Percentiles rank a stretch among this genome's conserved stretches.
phyloP scores from a whole-genome alignment of 768 basidiomycete genomes.

The Hericium coralloides region DNA sequence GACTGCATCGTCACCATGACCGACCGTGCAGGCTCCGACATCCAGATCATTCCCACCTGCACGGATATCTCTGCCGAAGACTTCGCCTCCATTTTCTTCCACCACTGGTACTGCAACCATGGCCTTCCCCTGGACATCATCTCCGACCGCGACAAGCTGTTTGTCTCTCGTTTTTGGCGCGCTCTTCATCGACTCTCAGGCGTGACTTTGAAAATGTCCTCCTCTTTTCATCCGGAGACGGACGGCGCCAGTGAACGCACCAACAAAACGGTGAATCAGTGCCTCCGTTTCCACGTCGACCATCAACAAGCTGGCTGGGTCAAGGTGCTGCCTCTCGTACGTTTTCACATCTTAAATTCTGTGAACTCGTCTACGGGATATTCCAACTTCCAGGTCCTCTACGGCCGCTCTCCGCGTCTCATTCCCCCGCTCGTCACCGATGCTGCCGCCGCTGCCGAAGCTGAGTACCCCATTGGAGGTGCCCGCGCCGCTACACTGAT shows the following conservation, averaged over 20 bases:
- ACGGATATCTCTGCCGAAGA: slow-evolving; percentile 11
- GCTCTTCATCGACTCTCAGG: slow-evolving; percentile 19
- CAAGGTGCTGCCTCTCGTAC: slow-evolving; percentile 9
- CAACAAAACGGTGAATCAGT: slow-evolving; percentile 20
- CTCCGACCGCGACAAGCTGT: slow-evolving; percentile 11
- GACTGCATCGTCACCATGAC: slow-evolving; percentile 21
- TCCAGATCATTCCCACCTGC: slow-evolving; percentile 2
- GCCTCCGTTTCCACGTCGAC: slow-evolving; percentile 15
- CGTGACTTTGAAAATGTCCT: slow-evolving; percentile 22
- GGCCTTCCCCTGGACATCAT: slow-evolving; percentile 20
- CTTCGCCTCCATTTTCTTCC: slow-evolving; percentile 17
- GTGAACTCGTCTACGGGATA: slow-evolving; percentile 17
- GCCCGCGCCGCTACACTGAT: not conserved
- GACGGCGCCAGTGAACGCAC: slow-evolving; percentile 25
- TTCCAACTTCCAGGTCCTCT: slow-evolving; percentile 14
- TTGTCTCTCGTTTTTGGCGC: slow-evolving; percentile 28
- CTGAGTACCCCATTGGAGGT: not conserved
- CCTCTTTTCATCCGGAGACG: slow-evolving; percentile 29
- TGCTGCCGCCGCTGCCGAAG: not conserved
- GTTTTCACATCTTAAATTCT: slow-evolving; percentile 20
- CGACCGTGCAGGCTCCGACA: slow-evolving; percentile 12
- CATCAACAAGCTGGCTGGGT: slow-evolving; percentile 16
- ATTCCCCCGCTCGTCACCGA: slow-evolving; percentile 11
- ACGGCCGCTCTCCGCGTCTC: slow-evolving; percentile 10
- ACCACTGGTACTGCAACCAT: slow-evolving; percentile 22